Percentiles rank a stretch among this genome's conserved stretches.
These are phyloP conservation scores for Exophiala phaeomuriformis DNA, from an alignment of 2,329 filamentous ascomycete species.

Conservation along the genomic window DNA sequence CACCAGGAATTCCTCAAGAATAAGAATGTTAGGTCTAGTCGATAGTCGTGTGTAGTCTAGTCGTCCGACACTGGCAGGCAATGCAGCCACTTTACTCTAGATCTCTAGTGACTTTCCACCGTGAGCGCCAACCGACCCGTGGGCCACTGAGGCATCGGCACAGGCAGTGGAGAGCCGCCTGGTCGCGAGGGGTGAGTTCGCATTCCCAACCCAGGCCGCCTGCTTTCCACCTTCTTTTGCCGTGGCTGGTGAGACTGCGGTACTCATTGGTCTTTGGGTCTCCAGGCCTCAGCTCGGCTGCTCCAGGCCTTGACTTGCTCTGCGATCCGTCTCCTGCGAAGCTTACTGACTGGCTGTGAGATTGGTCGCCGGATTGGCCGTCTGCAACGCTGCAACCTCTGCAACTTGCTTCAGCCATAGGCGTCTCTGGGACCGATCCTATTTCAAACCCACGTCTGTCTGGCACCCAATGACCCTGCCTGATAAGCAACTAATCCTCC, in stretches of 20 bases:
- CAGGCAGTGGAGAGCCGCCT: not conserved
- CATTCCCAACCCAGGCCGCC: constrained; percentile 5
- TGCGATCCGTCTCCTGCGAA: constrained; percentile 4
- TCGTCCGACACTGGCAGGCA: not conserved
- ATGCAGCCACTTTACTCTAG: not conserved
- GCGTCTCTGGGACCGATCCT: constrained; percentile 6
- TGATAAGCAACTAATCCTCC: constrained; percentile 4
- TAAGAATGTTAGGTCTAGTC: not conserved
- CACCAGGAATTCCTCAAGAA: not conserved
- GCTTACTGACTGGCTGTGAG: constrained; percentile 18
- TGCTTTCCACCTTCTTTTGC: constrained; percentile 4
- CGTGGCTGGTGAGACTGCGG: constrained; percentile 10
- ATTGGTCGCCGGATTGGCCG: constrained; percentile 20
- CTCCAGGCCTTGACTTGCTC: not conserved
- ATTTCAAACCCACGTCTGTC: constrained; percentile 18
- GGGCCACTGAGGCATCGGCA: not conserved
- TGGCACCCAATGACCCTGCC: constrained; percentile 10
- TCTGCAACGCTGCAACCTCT: constrained; percentile 13
- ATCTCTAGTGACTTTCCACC: not conserved
- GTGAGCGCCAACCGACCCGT: not conserved
- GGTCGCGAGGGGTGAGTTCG: constrained; percentile 1
- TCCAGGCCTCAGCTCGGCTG: constrained; percentile 1
- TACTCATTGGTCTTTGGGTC: constrained; percentile 7
- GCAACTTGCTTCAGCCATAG: constrained; percentile 19
- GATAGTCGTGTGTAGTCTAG: not conserved